Evolutionary conservation across 495 filamentous ascomycete genomes (phyloP), one percentile per base, ranked within the genome.

Genomic region (Cercophora samala): DNA sequence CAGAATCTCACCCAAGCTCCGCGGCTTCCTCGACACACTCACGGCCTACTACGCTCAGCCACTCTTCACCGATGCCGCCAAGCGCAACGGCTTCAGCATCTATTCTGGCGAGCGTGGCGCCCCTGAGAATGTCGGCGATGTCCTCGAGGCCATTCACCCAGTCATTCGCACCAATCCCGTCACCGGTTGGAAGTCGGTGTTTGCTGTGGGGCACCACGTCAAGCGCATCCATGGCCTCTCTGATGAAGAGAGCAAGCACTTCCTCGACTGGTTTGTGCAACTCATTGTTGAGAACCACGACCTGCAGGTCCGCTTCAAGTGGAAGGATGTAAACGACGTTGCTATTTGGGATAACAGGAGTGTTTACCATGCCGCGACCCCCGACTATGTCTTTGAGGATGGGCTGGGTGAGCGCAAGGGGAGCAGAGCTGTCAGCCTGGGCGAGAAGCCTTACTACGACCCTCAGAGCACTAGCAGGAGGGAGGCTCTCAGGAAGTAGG

Each of bases 341-440:
- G 90, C 91, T 0, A 92, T 94, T 68, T 94, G 91, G 91, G 91
- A 93, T 73, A 93, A 93, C 68, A 78, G 90, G 8, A 85, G 83
- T 51, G 83, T 85, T 0, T 92, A 87, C 74, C 90, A 93, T 69
- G 83, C 85, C 4, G 89, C 90, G 0, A 93, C 90, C 2, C 87
- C 82, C 56, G 91, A 93, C 73, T 91, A 84, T 66, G n/a, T 79
- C 15, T 72, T 70, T 66, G 68, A 88, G 75, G 81, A 82, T 5
- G 84, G 77, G 0, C 72, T 88, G 51, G 90, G 87, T 2, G 80
- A 85, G 70, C 75, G 90, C 58, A 81, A 81, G 32, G 89, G 90
- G 0, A 82, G 87, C 58, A 76, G 90, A 4, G 85, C 83, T 19
- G 87, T 90, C 5, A 86, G 88, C 51, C 66, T 91, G 62, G 90